phyloP scores from a whole-genome alignment of 78 protist genomes.

The Tieghemostelium lacteum region DNA sequence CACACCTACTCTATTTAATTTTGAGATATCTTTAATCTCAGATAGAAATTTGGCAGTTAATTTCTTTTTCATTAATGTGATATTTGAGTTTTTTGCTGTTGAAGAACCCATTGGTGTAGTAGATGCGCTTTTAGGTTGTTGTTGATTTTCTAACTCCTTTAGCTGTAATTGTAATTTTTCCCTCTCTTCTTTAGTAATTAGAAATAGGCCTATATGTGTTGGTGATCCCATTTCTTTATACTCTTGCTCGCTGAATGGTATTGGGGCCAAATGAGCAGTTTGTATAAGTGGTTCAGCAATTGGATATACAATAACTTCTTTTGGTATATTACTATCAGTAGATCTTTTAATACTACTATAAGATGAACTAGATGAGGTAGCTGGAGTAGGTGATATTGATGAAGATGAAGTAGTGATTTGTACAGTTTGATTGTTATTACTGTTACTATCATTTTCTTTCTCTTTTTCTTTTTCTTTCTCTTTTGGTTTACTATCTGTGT shows the following conservation, averaged over 20 bases:
- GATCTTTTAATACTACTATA: neutral
- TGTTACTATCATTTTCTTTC: neutral
- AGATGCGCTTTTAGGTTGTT: neutral
- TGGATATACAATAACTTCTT: conserved; percentile 10
- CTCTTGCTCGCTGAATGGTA: neutral
- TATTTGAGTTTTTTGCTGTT: neutral
- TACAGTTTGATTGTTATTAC: neutral
- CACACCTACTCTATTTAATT: conserved; percentile 13
- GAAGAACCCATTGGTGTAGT: neutral
- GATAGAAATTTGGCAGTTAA: neutral
- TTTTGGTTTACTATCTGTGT: neutral
- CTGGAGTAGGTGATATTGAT: neutral
- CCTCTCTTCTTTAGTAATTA: neutral
- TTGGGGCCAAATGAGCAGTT: neutral
- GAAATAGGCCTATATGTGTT: neutral
- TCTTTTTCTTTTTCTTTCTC: neutral
- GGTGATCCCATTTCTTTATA: conserved; percentile 30
- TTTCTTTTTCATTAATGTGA: neutral
- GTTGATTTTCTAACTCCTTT: neutral
- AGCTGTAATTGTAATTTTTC: neutral
- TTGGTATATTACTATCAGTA: neutral
- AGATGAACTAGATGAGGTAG: neutral
- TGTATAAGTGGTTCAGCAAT: neutral
- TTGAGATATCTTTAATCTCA: neutral
- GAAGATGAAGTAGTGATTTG: neutral